These are phyloP conservation scores for Vitis rotundifolia DNA, from an alignment of 164 flowering plant species.

Conservation along the genomic window DNA sequence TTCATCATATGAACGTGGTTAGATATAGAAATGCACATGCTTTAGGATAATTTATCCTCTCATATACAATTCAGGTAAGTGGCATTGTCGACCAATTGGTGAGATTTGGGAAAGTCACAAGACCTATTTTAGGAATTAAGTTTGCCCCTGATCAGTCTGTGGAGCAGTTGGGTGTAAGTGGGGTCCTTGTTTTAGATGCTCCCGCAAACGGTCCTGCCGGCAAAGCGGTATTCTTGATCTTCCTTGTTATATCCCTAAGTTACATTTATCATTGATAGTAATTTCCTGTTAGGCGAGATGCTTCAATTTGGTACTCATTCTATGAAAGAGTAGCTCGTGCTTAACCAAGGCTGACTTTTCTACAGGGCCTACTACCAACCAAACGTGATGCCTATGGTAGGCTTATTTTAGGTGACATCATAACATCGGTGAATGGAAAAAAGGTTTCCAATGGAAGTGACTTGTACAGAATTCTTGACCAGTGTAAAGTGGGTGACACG, in stretches of 20 bases:
- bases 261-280: background rate
- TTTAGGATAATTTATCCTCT: background rate
- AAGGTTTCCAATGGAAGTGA: conserved; percentile 89
- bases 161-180: conserved; percentile 94
- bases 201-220: conserved; percentile 95
- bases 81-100: conserved; percentile 96
- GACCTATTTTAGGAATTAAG: conserved; percentile 93
- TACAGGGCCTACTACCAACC: conserved; percentile 79
- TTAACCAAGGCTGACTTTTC: background rate
- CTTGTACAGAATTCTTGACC: conserved; percentile 95
- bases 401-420: conserved; percentile 88
- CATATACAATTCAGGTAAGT: conserved; percentile 50
- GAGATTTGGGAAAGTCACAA: conserved; percentile 84
- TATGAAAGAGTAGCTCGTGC: background rate
- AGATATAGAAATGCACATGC: background rate
- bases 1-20: background rate
- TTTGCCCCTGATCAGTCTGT: conserved; percentile 99
- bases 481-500: conserved; percentile 88
- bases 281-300: background rate
- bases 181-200: conserved; percentile 95
- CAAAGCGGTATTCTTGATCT: conserved; percentile 68
- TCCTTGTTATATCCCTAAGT: background rate
- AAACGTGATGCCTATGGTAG: conserved; percentile 94
- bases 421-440: conserved; percentile 89
- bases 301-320: background rate